Base-by-base conservation (phyloP, 345 rosid genomes). In the Eutrema yunnanense region DNA sequence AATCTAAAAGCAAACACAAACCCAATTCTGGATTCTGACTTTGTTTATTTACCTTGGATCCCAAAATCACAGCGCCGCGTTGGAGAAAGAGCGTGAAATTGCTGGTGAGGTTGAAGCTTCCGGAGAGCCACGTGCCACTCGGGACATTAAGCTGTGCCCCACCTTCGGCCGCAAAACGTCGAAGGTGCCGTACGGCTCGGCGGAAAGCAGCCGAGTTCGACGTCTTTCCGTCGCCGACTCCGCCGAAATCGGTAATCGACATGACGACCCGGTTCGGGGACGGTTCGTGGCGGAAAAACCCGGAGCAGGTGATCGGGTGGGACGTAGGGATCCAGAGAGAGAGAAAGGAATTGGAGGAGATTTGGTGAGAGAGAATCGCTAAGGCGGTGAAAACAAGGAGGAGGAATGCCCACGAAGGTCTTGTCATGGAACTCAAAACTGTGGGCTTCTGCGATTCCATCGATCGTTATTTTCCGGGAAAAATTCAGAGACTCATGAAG, bases 61-160 rank as follows among this genome's bases (percentile, higher is more conserved):
- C 99, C 74, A 96, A 72, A 74, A 96, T 83, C 26, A 88, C 75
- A 29, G 99, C 98, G 14, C 90, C 97, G 8, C 68, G 82, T 49
- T 92, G 83, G 11, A 96, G 96, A 27, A 90, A 96, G 76, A 96
- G 82, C 38, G 95, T 92, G 86, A 96, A 88, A 77, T 92, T 86
- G 67, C 95, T 90, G 71, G 99, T 96, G 51, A 96, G 86, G 70
- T 96, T 92, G 70, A 96, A 92, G 80, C 91, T 90, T 30, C 99
- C 99, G 2, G 99, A 85, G 26, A 96, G 78, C 98, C 97, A 92
- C 67, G 76, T 78, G 27, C 99, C 98, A 58, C 34, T 53, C 0
- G 98, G 99, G 3, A 96, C 92, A 77, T 79, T 86, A 40, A 96
- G 77, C 92, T 85, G 98, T 62, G 81, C 77, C 75, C 96, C 95